Evolutionary conservation across 2,329 filamentous ascomycete species (phyloP).

Genomic region (Colletotrichum filicis): DNA sequence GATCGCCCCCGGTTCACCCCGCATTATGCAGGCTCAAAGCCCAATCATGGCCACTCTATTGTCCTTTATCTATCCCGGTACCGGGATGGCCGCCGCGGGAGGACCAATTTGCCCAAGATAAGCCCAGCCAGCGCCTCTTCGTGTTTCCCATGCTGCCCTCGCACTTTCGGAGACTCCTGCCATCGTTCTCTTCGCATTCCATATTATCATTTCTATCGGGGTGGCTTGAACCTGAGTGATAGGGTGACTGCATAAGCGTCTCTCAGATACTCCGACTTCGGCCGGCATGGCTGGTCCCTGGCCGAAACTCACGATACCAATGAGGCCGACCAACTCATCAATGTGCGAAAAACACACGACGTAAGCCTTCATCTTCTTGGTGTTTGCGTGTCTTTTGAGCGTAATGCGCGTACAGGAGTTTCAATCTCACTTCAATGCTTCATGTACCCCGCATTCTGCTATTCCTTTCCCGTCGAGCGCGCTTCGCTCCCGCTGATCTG

Average conservation of each 20-base stretch:
- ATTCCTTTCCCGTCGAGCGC: background rate
- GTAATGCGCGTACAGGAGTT: background rate
- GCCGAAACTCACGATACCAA: background rate
- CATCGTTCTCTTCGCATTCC: background rate
- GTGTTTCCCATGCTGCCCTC: background rate
- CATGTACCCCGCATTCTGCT: slow-evolving; percentile 4
- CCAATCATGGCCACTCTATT: slow-evolving; percentile 8
- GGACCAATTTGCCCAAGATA: slow-evolving; percentile 3
- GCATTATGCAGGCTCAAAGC: slow-evolving; percentile 4
- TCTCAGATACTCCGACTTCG: background rate
- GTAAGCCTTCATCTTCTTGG: background rate
- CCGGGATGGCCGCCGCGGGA: background rate
- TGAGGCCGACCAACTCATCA: background rate
- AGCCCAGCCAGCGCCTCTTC: background rate
- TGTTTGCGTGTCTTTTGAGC: background rate
- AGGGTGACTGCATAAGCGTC: background rate
- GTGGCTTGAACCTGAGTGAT: background rate
- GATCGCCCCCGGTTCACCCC: slow-evolving; percentile 12
- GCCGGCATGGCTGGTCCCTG: background rate
- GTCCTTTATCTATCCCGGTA: slow-evolving; percentile 14
- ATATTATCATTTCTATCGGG: background rate
- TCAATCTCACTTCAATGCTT: background rate
- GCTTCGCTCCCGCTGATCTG: background rate
- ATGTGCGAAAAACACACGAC: background rate
- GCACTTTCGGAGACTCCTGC: background rate